Conservation (phyloP, 371 early-diverging fungal species). For the Mortierella sp. region DNA sequence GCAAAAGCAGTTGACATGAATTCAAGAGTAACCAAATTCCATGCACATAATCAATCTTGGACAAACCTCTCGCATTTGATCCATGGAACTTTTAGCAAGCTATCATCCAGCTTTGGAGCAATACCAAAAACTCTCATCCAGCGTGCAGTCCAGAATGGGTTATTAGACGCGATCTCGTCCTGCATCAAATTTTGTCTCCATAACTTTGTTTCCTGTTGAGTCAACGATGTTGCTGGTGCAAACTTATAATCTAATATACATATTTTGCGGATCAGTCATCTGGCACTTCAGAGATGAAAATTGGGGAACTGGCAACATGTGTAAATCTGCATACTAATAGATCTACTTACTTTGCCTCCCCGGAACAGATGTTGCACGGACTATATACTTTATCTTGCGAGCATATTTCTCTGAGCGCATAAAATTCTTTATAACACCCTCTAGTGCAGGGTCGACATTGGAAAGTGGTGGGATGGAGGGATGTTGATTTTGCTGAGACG, state of each 20-base stretch:
- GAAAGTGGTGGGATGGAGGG: constrained; percentile 18
- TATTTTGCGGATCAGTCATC: too few species aligned
- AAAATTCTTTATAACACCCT: constrained; percentile 45
- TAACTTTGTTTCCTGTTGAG: constrained; percentile 34
- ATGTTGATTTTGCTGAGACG: constrained; percentile 31
- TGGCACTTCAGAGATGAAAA: too few species aligned
- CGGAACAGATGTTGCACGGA: constrained; percentile 47
- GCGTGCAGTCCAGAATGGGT: constrained; percentile 53
- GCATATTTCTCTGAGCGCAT: constrained; percentile 50
- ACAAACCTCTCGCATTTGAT: constrained; percentile 53
- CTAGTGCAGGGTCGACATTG: constrained; percentile 43
- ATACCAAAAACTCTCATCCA: constrained; percentile 57
- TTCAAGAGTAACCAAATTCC: background rate
- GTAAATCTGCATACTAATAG: background rate
- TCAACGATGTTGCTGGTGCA: constrained; percentile 41
- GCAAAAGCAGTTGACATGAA: background rate
- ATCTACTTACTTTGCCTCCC: constrained; percentile 46
- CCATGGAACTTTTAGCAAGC: constrained; percentile 54
- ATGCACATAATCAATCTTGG: background rate
- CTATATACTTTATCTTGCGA: constrained; percentile 52
- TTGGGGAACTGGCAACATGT: too few species aligned
- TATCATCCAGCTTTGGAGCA: constrained; percentile 49
- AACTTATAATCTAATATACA: constrained; percentile 46
- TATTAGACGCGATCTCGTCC: constrained; percentile 51
- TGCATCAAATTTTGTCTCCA: constrained; percentile 52